A percentile compares a stretch with the other conserved stretches of the same genome.
phyloP scores from a whole-genome alignment of 768 basidiomycete species.

The Pisolithus sp. region DNA sequence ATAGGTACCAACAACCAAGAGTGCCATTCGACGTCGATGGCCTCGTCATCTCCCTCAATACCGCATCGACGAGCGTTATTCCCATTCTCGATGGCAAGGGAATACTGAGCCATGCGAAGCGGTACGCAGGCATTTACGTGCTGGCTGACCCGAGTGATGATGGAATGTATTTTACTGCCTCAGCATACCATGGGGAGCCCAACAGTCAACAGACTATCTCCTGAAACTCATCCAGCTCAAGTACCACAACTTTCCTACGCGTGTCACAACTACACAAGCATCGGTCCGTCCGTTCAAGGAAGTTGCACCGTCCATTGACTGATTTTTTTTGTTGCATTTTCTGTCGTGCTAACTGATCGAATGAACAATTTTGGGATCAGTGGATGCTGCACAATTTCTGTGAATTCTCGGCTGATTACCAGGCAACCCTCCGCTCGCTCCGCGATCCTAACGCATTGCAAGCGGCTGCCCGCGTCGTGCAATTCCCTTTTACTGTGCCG shows the following conservation, averaged over 20 bases:
- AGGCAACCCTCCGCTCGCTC: constrained; percentile 56
- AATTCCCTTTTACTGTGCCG: constrained; percentile 73
- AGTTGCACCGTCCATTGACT: neutral
- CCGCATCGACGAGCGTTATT: constrained; percentile 84
- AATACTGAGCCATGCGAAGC: constrained; percentile 77
- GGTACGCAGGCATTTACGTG: constrained; percentile 42
- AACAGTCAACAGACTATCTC: constrained; percentile 86
- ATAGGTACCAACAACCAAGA: constrained; percentile 46
- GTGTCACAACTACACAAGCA: constrained; percentile 71
- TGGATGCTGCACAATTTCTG: constrained; percentile 90
- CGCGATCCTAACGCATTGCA: constrained; percentile 61
- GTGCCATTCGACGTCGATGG: constrained; percentile 58
- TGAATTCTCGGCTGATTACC: constrained; percentile 76
- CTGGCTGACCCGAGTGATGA: neutral
- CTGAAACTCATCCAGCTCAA: constrained; percentile 93
- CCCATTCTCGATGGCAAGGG: constrained; percentile 82
- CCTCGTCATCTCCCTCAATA: constrained; percentile 85
- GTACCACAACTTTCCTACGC: constrained; percentile 87
- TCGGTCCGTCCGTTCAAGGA: constrained; percentile 44
- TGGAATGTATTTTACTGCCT: neutral
- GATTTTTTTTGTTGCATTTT: neutral
- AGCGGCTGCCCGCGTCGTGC: constrained; percentile 63
- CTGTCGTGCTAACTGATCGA: neutral
- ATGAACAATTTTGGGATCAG: constrained; percentile 32
- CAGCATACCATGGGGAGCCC: constrained; percentile 92